Base-by-base conservation (phyloP, 352 stramenopile species). In the Pythium folliculosum region DNA sequence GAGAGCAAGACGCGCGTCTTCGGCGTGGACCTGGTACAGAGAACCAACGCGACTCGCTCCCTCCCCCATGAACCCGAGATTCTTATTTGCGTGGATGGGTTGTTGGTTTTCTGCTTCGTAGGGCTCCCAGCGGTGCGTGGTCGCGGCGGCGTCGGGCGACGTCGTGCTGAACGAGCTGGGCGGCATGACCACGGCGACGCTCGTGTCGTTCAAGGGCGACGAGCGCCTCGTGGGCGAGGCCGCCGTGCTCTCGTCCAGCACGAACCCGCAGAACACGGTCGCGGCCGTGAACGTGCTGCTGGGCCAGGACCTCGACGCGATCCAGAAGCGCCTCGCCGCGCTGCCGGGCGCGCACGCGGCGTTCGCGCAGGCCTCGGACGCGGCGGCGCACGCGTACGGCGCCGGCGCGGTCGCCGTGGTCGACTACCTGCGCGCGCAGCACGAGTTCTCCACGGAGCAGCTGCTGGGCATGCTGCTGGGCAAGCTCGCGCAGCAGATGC, bases 151-250 rank as follows among this genome's bases (percentile, higher is more conserved):
- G 67, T 79, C 73, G 2, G 88, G 88, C 53, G 89, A 95, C 43
- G 87, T 96, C 32, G 82, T 96, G 70, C 83, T 95, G 38, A 96
- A 96, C 59, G 89, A 96, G 72, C 84, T 97, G 10, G 90, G 90
- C 43, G 81, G 77, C 49, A 93, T 96, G 82, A 95, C 88, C 35
- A 94, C 86, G 3, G 86, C 89, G 30, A 92, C 84, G 37, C 73
- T 96, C 21, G 86, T 97, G 60, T 86, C 88, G n/a, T 97, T 97
- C 63, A 96, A 94, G 60, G 81, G 82, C 55, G 78, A 92, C 54
- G 88, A 96, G 75, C 78, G 89, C 0, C 80, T 95, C 19, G 71
- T 97, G 30, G 90, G 90, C 47, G 89, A 97, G 66, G 76, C 85
- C 6, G 89, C 87, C n/a, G 87, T 96, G 63, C 77, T 91, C 44